A percentile compares a stretch with the other conserved stretches of the same genome.
These are phyloP conservation scores for Jaltomata sinuosa DNA, from an alignment of 257 asterid genomes.

Conservation along the genomic window DNA sequence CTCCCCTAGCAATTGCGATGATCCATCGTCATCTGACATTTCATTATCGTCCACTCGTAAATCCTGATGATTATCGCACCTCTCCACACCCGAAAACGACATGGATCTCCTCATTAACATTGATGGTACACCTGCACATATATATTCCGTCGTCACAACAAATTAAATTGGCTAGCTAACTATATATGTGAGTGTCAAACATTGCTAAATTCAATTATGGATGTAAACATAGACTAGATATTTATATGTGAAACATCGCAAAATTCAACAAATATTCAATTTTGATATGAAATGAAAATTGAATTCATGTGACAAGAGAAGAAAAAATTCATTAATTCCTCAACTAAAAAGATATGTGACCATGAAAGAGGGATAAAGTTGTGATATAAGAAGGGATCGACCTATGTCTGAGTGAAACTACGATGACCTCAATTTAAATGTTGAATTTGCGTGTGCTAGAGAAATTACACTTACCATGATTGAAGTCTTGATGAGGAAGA, in stretches of 20 bases:
- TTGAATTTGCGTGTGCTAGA: not conserved
- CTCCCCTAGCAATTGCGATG: constrained; percentile 53
- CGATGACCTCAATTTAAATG: not conserved
- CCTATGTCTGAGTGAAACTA: not conserved
- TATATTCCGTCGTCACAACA: not conserved
- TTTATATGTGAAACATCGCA: not conserved
- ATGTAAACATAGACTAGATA: not conserved
- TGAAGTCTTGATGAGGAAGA: constrained; percentile 43
- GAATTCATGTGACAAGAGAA: not conserved
- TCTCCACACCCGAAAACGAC: constrained; percentile 64
- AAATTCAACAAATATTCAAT: not conserved
- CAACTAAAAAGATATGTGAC: not conserved
- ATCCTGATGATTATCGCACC: constrained; percentile 29
- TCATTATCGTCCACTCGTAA: constrained; percentile 43
- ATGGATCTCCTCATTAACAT: constrained; percentile 65
- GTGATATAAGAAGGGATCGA: not conserved
- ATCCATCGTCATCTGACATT: constrained; percentile 47
- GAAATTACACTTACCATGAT: constrained; percentile 15
- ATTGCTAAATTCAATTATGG: not conserved
- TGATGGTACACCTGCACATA: constrained; percentile 30
- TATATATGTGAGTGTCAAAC: not conserved
- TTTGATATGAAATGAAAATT: not conserved
- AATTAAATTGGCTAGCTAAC: not conserved
- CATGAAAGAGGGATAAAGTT: not conserved
- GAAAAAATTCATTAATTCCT: not conserved